Evolutionary conservation across 208 protist species (phyloP).

Genomic region (Porcisia deanei): DNA sequence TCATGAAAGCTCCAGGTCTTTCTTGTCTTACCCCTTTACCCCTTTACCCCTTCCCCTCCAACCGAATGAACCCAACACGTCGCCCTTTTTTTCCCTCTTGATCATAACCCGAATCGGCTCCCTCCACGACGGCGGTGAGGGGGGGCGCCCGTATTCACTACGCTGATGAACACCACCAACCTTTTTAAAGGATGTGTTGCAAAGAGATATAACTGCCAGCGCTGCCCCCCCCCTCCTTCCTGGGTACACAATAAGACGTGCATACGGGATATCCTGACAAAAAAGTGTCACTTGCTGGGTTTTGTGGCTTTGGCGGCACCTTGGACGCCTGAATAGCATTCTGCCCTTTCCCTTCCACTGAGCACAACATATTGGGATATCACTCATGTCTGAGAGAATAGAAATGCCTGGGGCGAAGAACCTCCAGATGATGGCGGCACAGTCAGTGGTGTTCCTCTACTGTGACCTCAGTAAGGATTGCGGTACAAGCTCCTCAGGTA

Average conservation of each 20-base stretch:
- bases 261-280: too few relatives aligned
- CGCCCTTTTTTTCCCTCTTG: neutral
- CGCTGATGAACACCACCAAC: too few relatives aligned
- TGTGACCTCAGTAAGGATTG: constrained; percentile 66
- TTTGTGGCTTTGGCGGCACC: neutral
- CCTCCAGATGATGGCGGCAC: constrained; percentile 37
- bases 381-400: constrained; percentile 5
- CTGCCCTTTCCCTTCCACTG: neutral
- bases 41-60: neutral
- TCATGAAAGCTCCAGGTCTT: neutral
- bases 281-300: neutral
- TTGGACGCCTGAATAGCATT: neutral
- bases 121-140: neutral
- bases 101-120: neutral
- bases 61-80: neutral
- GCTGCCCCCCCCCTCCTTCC: too few relatives aligned
- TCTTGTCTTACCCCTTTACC: neutral
- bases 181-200: too few relatives aligned
- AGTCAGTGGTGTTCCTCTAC: constrained; percentile 46
- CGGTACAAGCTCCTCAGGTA: constrained; percentile 62
- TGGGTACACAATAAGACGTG: too few relatives aligned
- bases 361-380: neutral
- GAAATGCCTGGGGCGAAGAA: constrained; percentile 60
- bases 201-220: too few relatives aligned
- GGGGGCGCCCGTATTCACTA: neutral